Base-by-base conservation (phyloP, 345 rosid genomes). In the Salix viminalis region DNA sequence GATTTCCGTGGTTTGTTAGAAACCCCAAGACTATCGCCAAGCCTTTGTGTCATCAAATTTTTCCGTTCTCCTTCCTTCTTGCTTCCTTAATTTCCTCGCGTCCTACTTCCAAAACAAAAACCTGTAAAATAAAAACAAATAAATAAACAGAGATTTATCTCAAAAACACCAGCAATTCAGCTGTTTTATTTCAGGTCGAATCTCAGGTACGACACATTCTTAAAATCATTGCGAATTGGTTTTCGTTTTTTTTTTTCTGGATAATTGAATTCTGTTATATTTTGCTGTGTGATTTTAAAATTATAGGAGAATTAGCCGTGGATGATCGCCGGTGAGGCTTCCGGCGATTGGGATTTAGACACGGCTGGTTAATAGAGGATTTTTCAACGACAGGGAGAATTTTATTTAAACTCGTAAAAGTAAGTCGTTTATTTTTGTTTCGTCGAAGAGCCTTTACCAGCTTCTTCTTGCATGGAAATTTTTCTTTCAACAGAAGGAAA, bases 1-100 rank as follows among this genome's bases (percentile, higher is more conserved):
- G 64, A 58, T 76, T 62, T 39, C 16, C 73, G 75, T 60, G 37
- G 88, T 83, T 81, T 66, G 86, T 82, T 85, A 70, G 74, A 83
- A 74, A 28, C 73, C 88, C 89, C 84, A 77, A 84, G 5, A 19
- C 68, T 65, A 3, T 18, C 21, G 68, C 68, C 5, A 6, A 65
- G 68, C 68, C 68, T 65, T 65, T 19, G 2, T 26, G 7, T 32
- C n/a, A 65, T 65, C 67, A 30, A 65, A 5, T 4, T 28, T 16
- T 65, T 12, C 39, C n/a, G 8, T 32, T 32, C 39, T 5, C 39
- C 4, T 65, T 30, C 67, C 15, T 65, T 32, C 21, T 18, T 30
- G n/a, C 39, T 2, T 65, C 68, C 68, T 30, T 65, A 32, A 65
- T 26, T 65, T 65, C 68, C 39, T 65, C 23, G n/a, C 36, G 0